A percentile compares a stretch with the other conserved stretches of the same genome.
Conservation (phyloP, 768 basidiomycete species). For the Russula dissimulans region DNA sequence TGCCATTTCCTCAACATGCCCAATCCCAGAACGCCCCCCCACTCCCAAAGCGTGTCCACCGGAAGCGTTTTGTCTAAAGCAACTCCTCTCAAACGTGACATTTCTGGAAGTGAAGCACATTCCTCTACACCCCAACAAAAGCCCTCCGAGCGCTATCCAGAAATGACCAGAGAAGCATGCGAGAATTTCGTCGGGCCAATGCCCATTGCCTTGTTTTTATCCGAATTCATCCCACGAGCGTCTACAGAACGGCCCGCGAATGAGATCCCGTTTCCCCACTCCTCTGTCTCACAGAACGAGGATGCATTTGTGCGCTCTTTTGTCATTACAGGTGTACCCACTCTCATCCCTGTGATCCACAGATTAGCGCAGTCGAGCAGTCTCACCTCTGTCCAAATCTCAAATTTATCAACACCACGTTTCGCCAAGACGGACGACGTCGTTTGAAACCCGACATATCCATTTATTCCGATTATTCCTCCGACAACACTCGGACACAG, state of each 20-base stretch:
- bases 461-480: neutral
- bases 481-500: neutral
- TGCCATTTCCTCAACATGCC: neutral
- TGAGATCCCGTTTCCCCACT: neutral
- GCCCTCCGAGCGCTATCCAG: neutral
- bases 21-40: neutral
- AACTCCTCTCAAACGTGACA: neutral
- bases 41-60: neutral
- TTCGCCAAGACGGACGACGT: neutral
- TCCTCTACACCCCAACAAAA: neutral
- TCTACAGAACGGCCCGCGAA: neutral
- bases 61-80: neutral
- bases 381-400: neutral
- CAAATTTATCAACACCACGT: neutral
- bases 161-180: neutral
- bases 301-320: neutral
- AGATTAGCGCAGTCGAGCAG: neutral
- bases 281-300: neutral
- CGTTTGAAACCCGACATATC: neutral
- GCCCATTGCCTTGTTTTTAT: neutral
- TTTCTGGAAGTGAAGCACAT: neutral
- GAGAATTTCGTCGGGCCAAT: neutral
- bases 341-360: neutral
- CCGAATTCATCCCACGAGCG: neutral
- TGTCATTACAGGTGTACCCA: neutral